These are phyloP conservation scores for Iris macrosiphon DNA, from an alignment of 106 monocot species.

Conservation along the genomic window DNA sequence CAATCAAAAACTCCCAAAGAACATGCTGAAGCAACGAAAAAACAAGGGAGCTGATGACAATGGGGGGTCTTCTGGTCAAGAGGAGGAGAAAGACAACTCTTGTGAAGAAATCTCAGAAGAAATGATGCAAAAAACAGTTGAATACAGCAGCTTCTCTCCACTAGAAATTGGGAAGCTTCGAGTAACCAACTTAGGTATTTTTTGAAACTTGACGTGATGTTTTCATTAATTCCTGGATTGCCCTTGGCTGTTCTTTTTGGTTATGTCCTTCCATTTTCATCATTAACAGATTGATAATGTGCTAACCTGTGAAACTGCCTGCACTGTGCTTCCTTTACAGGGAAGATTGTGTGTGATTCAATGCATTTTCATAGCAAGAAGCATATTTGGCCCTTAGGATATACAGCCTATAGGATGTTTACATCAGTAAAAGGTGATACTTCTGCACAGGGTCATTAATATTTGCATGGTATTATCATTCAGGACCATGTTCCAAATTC, in stretches of 20 bases:
- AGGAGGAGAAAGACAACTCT: slow-evolving; percentile 25
- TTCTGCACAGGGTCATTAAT: neutral
- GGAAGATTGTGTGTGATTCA: slow-evolving; percentile 72
- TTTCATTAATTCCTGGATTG: neutral
- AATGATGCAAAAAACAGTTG: slow-evolving; percentile 9
- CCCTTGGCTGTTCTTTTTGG: neutral
- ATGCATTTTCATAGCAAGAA: slow-evolving; percentile 73
- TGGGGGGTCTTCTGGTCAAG: slow-evolving; percentile 12
- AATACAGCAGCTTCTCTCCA: slow-evolving; percentile 27
- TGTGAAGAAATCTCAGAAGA: slow-evolving; percentile 34
- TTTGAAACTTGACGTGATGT: neutral
- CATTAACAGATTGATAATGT: neutral
- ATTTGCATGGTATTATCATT: neutral
- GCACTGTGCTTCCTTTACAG: slow-evolving; percentile 25
- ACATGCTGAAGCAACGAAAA: slow-evolving; percentile 64
- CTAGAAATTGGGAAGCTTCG: slow-evolving; percentile 74
- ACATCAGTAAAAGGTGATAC: slow-evolving; percentile 67
- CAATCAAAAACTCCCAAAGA: slow-evolving; percentile 72
- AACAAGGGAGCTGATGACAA: slow-evolving; percentile 16
- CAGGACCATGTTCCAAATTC: neutral
- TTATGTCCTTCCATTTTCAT: neutral
- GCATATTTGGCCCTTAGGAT: slow-evolving; percentile 89
- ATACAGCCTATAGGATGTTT: slow-evolving; percentile 84
- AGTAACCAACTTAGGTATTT: slow-evolving; percentile 65
- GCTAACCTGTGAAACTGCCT: neutral